Evolutionary conservation across 2,329 filamentous ascomycete genomes (phyloP).

Genomic region (Tolypocladium album): DNA sequence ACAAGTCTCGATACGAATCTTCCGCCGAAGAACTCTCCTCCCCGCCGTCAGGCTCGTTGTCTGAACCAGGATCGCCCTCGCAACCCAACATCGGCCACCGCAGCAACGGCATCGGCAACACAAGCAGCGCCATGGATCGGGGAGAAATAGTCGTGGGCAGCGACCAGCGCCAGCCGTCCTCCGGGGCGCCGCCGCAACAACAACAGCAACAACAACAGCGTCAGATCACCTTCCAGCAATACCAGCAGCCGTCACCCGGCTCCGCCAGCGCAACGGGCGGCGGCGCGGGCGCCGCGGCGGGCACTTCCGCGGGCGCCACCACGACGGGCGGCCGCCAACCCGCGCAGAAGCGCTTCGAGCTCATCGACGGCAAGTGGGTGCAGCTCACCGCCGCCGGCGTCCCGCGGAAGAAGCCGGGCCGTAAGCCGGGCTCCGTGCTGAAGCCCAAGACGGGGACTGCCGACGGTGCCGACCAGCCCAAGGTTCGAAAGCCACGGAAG

Average conservation of each 20-base stretch:
- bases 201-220: neutral
- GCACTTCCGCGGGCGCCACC: conserved; percentile 14
- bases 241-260: conserved; percentile 12
- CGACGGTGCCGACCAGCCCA: conserved; percentile 29
- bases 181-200: neutral
- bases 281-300: neutral
- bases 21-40: conserved; percentile 40
- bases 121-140: conserved; percentile 26
- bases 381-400: conserved; percentile 46
- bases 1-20: conserved; percentile 31
- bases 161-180: conserved; percentile 15
- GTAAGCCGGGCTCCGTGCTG: conserved; percentile 49
- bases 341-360: conserved; percentile 19
- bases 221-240: conserved; percentile 16
- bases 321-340: conserved; percentile 4
- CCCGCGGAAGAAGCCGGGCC: conserved; percentile 52
- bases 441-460: conserved; percentile 27
- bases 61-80: conserved; percentile 36
- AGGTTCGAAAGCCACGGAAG: conserved; percentile 43
- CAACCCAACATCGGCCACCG: conserved; percentile 18
- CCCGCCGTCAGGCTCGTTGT: conserved; percentile 38
- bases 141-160: conserved; percentile 36
- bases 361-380: conserved; percentile 29
- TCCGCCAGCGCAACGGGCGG: neutral
- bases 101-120: conserved; percentile 12